Evolutionary conservation across 2,329 filamentous ascomycete species (phyloP), one percentile per base, ranked within the genome.

Genomic region (Gaeumannomyces tritici): DNA sequence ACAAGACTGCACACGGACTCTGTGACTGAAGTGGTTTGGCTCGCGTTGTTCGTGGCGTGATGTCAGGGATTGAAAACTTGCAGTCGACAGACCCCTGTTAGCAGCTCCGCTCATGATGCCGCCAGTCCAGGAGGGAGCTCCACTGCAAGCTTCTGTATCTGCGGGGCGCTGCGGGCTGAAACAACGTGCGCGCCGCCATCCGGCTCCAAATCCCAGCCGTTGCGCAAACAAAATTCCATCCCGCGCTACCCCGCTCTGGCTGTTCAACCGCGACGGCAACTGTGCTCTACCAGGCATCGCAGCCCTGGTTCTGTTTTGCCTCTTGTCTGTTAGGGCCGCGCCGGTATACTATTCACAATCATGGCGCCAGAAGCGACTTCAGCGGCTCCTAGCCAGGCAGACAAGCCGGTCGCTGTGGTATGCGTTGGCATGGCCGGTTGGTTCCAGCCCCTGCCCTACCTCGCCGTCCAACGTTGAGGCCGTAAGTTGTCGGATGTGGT

Each of bases 361-460:
- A 70, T 70, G 68, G 67, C 66, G 26, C 63, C 66, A 15, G 57
- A 64, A 28, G 56, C 62, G 21, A 60, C 64, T 56, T 62, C 65
- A 35, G 64, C 66, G n/a, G 61, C 66, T 29, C 61, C 62, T 24
- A 61, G 42, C 54, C 54, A 63, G 75, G 74, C 79, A 65, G 70
- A 74, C 64, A 76, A 81, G 65, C 90, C 91, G 55, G 87, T 91
- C 57, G 85, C 90, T 65, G 88, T 99, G 64, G 92, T 98, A 70
- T 97, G 93, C 75, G 88, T 99, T 59, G 95, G 95, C 80, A 98
- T 98, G 93, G 95, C 95, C 70, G 93, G 88, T 88, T 77, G 70
- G 78, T 68, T 57, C 61, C 63, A 6, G 47, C 62, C 56, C 31
- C 59, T 42, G 35, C 15, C 18, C 12, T 57, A 18, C 56, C 27